Evolutionary conservation across 2,329 filamentous ascomycete species (phyloP).

Genomic region (Microcera coccophila): DNA sequence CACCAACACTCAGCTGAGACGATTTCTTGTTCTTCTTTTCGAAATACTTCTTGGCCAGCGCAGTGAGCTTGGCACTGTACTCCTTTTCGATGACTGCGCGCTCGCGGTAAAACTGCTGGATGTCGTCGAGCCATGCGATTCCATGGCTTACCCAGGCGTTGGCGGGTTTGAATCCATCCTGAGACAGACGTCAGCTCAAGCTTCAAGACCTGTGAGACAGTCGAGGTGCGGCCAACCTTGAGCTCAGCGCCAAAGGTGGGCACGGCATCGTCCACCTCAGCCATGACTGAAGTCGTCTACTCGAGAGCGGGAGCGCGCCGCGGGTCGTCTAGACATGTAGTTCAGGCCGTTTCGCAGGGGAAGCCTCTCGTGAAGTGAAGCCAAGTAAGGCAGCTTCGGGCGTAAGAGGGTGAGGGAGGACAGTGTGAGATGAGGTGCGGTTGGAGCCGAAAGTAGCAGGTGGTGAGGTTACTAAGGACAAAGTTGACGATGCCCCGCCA

Average conservation of each 20-base stretch:
- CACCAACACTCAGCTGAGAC: slow-evolving; percentile 83
- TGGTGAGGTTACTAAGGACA: slow-evolving; percentile 22
- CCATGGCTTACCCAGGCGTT: slow-evolving; percentile 87
- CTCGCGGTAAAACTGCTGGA: slow-evolving; percentile 96
- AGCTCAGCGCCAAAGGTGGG: slow-evolving; percentile 90
- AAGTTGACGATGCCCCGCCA: slow-evolving; percentile 19
- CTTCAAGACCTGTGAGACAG: slow-evolving; percentile 7
- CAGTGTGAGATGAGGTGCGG: slow-evolving; percentile 5
- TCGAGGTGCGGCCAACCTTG: slow-evolving; percentile 68
- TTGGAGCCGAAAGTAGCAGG: slow-evolving; percentile 16
- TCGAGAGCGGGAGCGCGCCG: slow-evolving; percentile 17
- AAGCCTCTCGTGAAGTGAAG: slow-evolving; percentile 6
- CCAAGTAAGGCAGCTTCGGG: background rate
- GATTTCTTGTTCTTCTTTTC: slow-evolving; percentile 94
- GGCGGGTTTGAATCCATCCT: slow-evolving; percentile 97
- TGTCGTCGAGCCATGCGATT: slow-evolving; percentile 92
- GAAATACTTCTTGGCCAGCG: slow-evolving; percentile 91
- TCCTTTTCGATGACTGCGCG: slow-evolving; percentile 93
- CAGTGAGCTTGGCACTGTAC: slow-evolving; percentile 82
- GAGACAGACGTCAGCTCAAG: slow-evolving; percentile 8
- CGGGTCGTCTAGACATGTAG: slow-evolving; percentile 18
- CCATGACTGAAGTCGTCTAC: slow-evolving; percentile 52
- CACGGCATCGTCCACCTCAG: slow-evolving; percentile 68
- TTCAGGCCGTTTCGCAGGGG: slow-evolving; percentile 10
- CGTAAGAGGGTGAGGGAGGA: background rate